Evolutionary conservation across 495 filamentous ascomycete species (phyloP).

Genomic region (Extremus antarcticus): DNA sequence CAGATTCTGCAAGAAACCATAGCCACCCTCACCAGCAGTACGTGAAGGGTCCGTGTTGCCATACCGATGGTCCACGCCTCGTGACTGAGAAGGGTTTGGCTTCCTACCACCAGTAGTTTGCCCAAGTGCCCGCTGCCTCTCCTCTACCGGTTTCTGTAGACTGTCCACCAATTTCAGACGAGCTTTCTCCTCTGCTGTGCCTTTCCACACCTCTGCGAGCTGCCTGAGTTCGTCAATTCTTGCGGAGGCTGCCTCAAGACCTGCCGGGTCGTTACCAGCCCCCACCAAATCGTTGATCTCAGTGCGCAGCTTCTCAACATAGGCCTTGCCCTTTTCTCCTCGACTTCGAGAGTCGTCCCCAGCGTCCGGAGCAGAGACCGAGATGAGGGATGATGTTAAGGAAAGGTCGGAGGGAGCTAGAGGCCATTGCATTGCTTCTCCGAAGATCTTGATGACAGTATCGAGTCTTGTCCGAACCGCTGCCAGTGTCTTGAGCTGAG

Average conservation of each 20-base stretch:
- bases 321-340: conserved; percentile 70
- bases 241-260: conserved; percentile 55
- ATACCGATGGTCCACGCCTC: conserved; percentile 9
- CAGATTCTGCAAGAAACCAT: conserved; percentile 69
- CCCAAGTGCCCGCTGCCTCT: conserved; percentile 23
- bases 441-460: conserved; percentile 76
- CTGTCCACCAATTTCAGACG: conserved; percentile 70
- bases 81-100: not conserved
- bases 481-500: conserved; percentile 67
- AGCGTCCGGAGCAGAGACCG: conserved; percentile 66
- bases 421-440: conserved; percentile 86
- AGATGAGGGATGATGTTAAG: conserved; percentile 60
- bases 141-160: conserved; percentile 31
- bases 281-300: conserved; percentile 62
- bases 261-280: conserved; percentile 35
- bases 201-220: conserved; percentile 74
- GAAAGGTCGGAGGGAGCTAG: conserved; percentile 62
- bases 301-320: conserved; percentile 52
- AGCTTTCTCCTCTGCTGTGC: conserved; percentile 85
- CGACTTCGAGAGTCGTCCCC: conserved; percentile 49
- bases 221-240: conserved; percentile 63
- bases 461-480: conserved; percentile 74
- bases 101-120: conserved; percentile 7
- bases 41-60: conserved; percentile 10
- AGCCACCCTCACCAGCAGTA: conserved; percentile 36